Percentiles rank a stretch among this genome's conserved stretches.
phyloP scores from a whole-genome alignment of 495 filamentous ascomycete genomes.

The Gamarada debralockiae region DNA sequence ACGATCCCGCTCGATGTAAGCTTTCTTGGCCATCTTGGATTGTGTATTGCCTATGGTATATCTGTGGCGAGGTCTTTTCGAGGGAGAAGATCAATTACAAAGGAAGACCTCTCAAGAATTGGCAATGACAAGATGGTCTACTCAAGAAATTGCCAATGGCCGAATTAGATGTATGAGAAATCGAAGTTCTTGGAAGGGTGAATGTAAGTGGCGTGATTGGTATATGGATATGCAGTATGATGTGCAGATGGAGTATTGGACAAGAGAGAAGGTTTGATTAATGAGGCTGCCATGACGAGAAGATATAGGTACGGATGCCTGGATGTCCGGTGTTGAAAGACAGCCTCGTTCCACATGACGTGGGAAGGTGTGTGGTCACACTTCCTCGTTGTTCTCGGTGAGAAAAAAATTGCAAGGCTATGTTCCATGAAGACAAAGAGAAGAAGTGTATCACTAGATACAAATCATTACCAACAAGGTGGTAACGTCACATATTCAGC shows the following conservation, averaged over 20 bases:
- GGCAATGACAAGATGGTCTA: neutral
- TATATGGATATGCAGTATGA: conserved; percentile 12
- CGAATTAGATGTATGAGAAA: neutral
- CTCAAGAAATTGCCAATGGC: neutral
- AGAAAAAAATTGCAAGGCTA: neutral
- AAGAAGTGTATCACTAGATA: neutral
- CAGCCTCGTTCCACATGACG: conserved; percentile 1
- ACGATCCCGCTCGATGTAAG: conserved; percentile 13
- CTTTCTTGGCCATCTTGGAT: conserved; percentile 12
- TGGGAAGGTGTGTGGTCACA: neutral
- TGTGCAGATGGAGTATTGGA: conserved; percentile 19
- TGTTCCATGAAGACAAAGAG: neutral
- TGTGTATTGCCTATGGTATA: conserved; percentile 17
- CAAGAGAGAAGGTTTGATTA: conserved; percentile 8
- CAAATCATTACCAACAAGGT: neutral
- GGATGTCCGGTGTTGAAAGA: conserved; percentile 25
- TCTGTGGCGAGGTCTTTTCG: neutral
- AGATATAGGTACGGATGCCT: conserved; percentile 23
- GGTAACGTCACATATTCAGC: neutral
- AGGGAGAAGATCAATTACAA: conserved; percentile 6
- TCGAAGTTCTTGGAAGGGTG: neutral
- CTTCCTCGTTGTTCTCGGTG: neutral
- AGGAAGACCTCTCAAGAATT: conserved; percentile 6
- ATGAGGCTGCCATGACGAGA: conserved; percentile 6
- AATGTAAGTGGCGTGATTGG: neutral